Conservation (phyloP, 2,329 filamentous ascomycete species). For the Akanthomyces uredinophilus region DNA sequence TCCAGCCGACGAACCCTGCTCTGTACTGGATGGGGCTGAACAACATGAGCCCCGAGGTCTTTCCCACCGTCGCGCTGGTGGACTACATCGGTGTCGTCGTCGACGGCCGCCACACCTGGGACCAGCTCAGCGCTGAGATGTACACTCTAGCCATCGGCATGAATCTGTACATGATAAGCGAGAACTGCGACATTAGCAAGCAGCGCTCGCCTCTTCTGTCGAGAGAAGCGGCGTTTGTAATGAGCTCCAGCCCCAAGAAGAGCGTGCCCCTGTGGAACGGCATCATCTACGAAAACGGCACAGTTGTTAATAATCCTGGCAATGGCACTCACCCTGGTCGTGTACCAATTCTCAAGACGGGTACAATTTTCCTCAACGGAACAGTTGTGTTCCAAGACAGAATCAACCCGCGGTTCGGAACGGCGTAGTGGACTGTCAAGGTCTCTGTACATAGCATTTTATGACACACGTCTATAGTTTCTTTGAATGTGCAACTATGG, state of each 20-base stretch:
- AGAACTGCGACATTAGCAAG: slow-evolving; percentile 27
- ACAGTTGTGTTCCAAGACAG: slow-evolving; percentile 20
- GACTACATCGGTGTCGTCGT: slow-evolving; percentile 29
- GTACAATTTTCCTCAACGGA: slow-evolving; percentile 24
- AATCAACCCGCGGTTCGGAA: slow-evolving; percentile 19
- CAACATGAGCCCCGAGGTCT: slow-evolving; percentile 24
- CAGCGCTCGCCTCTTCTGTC: slow-evolving; percentile 23
- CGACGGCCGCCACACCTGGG: slow-evolving; percentile 21
- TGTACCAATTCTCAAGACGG: slow-evolving; percentile 21
- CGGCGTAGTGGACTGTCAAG: background rate
- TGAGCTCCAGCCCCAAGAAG: background rate
- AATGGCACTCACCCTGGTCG: slow-evolving; percentile 19
- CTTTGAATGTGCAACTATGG: background rate
- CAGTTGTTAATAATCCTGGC: slow-evolving; percentile 22
- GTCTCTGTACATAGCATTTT: slow-evolving; percentile 1
- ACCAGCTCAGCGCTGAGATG: slow-evolving; percentile 27
- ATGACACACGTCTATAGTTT: background rate
- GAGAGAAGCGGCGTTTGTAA: background rate
- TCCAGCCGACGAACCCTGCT: slow-evolving; percentile 29
- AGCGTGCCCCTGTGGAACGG: slow-evolving; percentile 23
- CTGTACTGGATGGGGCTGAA: slow-evolving; percentile 31
- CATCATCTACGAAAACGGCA: slow-evolving; percentile 29
- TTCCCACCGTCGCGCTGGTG: slow-evolving; percentile 28
- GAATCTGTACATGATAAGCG: slow-evolving; percentile 29
- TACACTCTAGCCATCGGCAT: slow-evolving; percentile 28